Conservation (phyloP, 192 early-diverging fungal species). For the Chytriomyces hyalinus region DNA sequence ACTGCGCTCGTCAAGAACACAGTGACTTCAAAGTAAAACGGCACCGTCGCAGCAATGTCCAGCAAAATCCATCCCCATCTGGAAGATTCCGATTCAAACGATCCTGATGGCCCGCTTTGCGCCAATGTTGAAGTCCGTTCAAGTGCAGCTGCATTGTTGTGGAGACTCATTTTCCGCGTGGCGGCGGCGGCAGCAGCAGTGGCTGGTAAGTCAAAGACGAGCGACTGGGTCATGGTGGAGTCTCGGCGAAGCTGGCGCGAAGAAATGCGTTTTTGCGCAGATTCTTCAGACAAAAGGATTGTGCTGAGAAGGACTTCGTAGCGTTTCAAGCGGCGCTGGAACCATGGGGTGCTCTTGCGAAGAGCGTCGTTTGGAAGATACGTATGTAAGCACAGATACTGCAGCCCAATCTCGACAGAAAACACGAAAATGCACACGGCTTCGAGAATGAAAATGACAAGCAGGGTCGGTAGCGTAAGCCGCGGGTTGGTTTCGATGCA, state of each 20-base stretch:
- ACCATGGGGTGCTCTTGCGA: neutral
- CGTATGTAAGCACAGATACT: neutral
- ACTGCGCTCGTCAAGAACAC: neutral
- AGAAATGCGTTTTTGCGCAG: no score
- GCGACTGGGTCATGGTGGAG: no score
- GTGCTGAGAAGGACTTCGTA: no score
- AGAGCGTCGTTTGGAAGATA: neutral
- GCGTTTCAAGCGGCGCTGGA: neutral
- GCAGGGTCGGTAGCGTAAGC: neutral
- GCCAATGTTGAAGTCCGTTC: no score
- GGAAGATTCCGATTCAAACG: neutral
- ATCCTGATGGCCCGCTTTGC: neutral
- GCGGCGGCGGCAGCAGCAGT: no score
- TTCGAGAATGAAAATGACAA: slow-evolving; percentile 8
- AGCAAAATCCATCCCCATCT: slow-evolving; percentile 1
- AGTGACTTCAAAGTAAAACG: slow-evolving; percentile 27
- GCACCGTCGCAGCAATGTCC: slow-evolving; percentile 27
- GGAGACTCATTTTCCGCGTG: no score
- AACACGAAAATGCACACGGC: slow-evolving; percentile 13
- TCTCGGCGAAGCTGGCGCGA: no score
- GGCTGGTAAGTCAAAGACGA: no score
- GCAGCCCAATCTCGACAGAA: slow-evolving; percentile 4
- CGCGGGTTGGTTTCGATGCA: slow-evolving; percentile 14
- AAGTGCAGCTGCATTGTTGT: no score
- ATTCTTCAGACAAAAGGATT: no score